Evolutionary conservation across 2,329 filamentous ascomycete genomes (phyloP), one percentile per base, ranked within the genome.

Genomic region (Hymenoscyphus fraxineus): DNA sequence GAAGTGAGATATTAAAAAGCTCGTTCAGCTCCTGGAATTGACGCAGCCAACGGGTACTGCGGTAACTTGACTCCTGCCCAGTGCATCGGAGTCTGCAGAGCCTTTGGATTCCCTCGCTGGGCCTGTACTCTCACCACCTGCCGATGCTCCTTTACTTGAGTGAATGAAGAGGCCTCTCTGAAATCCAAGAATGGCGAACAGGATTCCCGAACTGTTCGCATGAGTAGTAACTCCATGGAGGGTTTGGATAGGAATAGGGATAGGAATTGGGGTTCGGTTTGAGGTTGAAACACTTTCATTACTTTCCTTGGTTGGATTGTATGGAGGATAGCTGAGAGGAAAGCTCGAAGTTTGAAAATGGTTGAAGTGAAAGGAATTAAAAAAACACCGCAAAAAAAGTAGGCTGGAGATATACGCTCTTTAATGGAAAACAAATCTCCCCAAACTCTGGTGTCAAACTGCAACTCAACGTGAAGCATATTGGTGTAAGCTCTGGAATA

Each of bases 371-470:
- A 19, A 12, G 19, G 2, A 51, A 27, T 27, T 2, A 51, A 51
- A 51, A 10, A 51, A 51, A 35, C 9, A 35, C 6, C 35, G 27
- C 19, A 51, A 22, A 51, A 22, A 51, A 27, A 27, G 9, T 19
- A 19, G 44, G 44, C 15, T 51, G 6, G 7, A 51, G 44, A 51
- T 51, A 51, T 51, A 51, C 44, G 22, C 44, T 51, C 44, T 51
- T n/a, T 51, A 51, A 51, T 51, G n/a, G 16, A 51, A 51, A 51
- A 27, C 7, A 51, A 51, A 51, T 51, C 44, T 51, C 44, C n/a
- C 44, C 44, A 51, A 2, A 44, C 44, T 12, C n/a, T 19, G n/a
- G 5, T 47, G 6, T 57, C 54, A 2, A 15, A 13, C 16, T 40
- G 32, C 54, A 19, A 44, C 41, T 44, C 9, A 15, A 44, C 16